Evolutionary conservation across 352 stramenopile genomes (phyloP).

Genomic region (Peronosclerospora sorghi): DNA sequence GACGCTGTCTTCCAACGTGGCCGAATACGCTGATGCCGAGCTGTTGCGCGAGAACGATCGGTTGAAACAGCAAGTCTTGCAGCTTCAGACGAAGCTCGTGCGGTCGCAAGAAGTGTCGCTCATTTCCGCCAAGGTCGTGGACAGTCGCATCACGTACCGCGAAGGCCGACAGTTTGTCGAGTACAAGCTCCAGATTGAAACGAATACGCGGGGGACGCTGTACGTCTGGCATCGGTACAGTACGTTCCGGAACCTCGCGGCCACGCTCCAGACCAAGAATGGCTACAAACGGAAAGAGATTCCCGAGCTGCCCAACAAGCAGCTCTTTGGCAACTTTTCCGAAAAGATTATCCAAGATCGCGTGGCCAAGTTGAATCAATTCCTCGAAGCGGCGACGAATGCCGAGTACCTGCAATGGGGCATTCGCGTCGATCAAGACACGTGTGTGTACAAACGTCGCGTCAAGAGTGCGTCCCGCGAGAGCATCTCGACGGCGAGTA

Average conservation of each 20-base stretch:
- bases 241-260: slow-evolving; percentile 66
- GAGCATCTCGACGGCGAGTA: slow-evolving; percentile 30
- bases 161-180: slow-evolving; percentile 64
- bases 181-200: slow-evolving; percentile 71
- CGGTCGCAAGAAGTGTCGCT: slow-evolving; percentile 54
- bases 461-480: slow-evolving; percentile 43
- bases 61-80: slow-evolving; percentile 56
- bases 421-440: slow-evolving; percentile 65
- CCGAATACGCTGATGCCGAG: slow-evolving; percentile 56
- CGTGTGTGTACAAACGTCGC: slow-evolving; percentile 63
- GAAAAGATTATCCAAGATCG: slow-evolving; percentile 72
- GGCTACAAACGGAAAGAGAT: slow-evolving; percentile 66
- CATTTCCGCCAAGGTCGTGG: slow-evolving; percentile 58
- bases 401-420: slow-evolving; percentile 66
- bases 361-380: slow-evolving; percentile 61
- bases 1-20: slow-evolving; percentile 53
- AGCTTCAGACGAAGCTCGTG: slow-evolving; percentile 60
- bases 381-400: slow-evolving; percentile 61
- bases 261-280: slow-evolving; percentile 65
- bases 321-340: slow-evolving; percentile 59
- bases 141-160: slow-evolving; percentile 55
- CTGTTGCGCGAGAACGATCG: slow-evolving; percentile 59
- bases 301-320: slow-evolving; percentile 61
- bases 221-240: slow-evolving; percentile 72
- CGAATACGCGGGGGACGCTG: slow-evolving; percentile 50